These are phyloP conservation scores for Eustoma russellianum DNA, from an alignment of 257 asterid species.

Conservation along the genomic window DNA sequence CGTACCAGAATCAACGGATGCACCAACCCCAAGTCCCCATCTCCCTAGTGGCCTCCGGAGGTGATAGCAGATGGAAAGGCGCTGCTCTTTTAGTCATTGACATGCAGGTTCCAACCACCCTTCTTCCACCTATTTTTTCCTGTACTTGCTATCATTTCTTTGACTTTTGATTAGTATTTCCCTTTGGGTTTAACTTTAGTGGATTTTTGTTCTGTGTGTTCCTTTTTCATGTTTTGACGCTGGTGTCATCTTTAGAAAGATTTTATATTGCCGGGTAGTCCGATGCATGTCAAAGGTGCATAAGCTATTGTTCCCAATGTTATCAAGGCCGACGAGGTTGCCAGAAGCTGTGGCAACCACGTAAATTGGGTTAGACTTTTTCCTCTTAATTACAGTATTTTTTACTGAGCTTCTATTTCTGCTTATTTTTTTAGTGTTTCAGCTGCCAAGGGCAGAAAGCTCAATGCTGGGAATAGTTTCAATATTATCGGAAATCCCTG, in stretches of 20 bases:
- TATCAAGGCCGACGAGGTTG: slow-evolving; percentile 49
- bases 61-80: slow-evolving; percentile 41
- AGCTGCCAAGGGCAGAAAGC: too few species aligned
- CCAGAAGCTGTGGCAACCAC: slow-evolving; percentile 59
- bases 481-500: too few species aligned
- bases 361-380: slow-evolving; percentile 58
- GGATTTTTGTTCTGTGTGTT: not conserved
- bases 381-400: too few species aligned
- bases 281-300: slow-evolving; percentile 55
- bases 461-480: too few species aligned
- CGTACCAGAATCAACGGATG: too few species aligned
- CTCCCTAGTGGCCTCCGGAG: not conserved
- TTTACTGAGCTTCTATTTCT: too few species aligned
- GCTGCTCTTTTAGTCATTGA: slow-evolving; percentile 83
- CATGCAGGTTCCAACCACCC: slow-evolving; percentile 82
- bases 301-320: slow-evolving; percentile 61
- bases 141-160: too few species aligned
- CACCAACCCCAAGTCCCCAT: too few species aligned
- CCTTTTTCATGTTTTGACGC: not conserved
- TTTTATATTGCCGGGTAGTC: slow-evolving; percentile 59
- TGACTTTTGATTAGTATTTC: not conserved
- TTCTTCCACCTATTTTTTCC: not conserved
- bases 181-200: not conserved
- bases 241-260: slow-evolving; percentile 47
- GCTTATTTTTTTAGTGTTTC: too few species aligned